Conservation (phyloP, 768 basidiomycete species). For the Phlebiopsis flavidoalba region DNA sequence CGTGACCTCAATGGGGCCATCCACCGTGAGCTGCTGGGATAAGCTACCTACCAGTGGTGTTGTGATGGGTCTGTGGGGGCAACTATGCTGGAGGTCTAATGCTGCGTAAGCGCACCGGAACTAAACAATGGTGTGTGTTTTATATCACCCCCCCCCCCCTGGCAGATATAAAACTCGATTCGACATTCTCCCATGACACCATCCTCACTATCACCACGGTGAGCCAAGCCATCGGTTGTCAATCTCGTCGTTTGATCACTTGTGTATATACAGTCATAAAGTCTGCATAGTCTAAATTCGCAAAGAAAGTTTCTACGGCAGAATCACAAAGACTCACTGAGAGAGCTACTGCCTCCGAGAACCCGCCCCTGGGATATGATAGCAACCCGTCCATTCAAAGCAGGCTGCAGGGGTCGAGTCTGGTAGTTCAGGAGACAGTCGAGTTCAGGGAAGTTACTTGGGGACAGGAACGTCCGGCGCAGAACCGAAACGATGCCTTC, state of each 20-base stretch:
- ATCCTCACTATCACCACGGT: slow-evolving; percentile 24
- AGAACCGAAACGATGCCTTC: slow-evolving; percentile 10
- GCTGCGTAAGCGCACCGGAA: neutral
- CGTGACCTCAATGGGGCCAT: slow-evolving; percentile 14
- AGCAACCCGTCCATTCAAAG: slow-evolving; percentile 16
- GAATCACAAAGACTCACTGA: slow-evolving; percentile 16
- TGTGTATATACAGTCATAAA: slow-evolving; percentile 23
- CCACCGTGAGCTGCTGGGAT: slow-evolving; percentile 15
- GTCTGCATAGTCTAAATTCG: slow-evolving; percentile 12
- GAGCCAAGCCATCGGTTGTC: slow-evolving; percentile 17
- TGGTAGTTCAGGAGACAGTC: slow-evolving; percentile 23
- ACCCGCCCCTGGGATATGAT: slow-evolving; percentile 19
- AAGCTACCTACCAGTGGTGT: slow-evolving; percentile 15
- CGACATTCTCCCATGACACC: slow-evolving; percentile 24
- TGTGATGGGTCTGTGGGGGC: slow-evolving; percentile 13
- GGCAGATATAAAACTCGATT: slow-evolving; percentile 15
- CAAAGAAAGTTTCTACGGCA: neutral
- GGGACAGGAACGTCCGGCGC: slow-evolving; percentile 16
- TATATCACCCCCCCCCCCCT: too few species aligned
- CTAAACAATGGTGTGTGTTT: too few species aligned
- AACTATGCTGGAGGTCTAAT: slow-evolving; percentile 6
- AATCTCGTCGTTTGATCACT: slow-evolving; percentile 23
- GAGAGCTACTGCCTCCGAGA: slow-evolving; percentile 22
- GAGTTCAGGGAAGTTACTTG: slow-evolving; percentile 13
- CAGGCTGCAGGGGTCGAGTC: slow-evolving; percentile 19